These are phyloP conservation scores for Blastobotrys robertii DNA, from an alignment of 805 yeast genomes.

Conservation along the genomic window DNA sequence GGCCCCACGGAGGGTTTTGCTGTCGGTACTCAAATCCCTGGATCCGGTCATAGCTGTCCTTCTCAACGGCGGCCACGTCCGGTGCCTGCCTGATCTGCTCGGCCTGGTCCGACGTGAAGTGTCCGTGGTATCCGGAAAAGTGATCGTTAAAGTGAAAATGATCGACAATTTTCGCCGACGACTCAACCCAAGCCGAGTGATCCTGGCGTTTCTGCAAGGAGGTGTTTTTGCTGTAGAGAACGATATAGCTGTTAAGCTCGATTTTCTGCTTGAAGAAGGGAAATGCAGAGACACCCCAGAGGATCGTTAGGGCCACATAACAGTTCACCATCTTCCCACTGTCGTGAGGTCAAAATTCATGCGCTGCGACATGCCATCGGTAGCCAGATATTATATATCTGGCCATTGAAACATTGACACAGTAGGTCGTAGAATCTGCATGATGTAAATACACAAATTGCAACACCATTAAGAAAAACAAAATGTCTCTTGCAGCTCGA, in stretches of 20 bases:
- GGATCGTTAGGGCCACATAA: constrained; percentile 2
- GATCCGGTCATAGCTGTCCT: constrained; percentile 62
- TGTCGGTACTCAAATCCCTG: constrained; percentile 51
- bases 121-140: constrained; percentile 38
- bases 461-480: too few species aligned
- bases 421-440: too few species aligned
- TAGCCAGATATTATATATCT: background rate
- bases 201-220: constrained; percentile 7
- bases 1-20: constrained; percentile 90
- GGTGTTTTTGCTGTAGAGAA: constrained; percentile 5
- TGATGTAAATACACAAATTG: too few species aligned
- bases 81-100: constrained; percentile 41
- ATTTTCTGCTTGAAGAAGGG: background rate
- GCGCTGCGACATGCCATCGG: background rate
- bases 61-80: constrained; percentile 51
- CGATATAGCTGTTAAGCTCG: constrained; percentile 6
- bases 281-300: constrained; percentile 4
- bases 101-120: constrained; percentile 34
- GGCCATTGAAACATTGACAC: too few species aligned
- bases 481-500: too few species aligned
- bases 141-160: constrained; percentile 21
- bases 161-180: background rate
- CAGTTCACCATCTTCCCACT: constrained; percentile 1
- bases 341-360: background rate
- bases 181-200: constrained; percentile 4